Percentiles rank a stretch among this genome's conserved stretches.
These are phyloP conservation scores for Neurospora terricola DNA, from an alignment of 495 filamentous ascomycete species.

Conservation along the genomic window DNA sequence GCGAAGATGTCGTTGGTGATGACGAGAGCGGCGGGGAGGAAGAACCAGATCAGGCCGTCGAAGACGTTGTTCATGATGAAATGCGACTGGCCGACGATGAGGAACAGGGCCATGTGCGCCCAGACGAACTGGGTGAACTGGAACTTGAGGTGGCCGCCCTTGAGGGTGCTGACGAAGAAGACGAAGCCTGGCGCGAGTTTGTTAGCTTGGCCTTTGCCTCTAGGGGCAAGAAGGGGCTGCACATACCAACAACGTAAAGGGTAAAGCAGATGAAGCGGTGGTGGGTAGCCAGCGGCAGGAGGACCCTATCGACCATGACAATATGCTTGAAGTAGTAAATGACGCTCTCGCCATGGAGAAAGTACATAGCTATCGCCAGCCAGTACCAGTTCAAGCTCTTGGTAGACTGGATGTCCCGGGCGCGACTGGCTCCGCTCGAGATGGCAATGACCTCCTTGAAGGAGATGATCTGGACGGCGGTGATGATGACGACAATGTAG, in stretches of 20 bases:
- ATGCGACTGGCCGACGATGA: slow-evolving; percentile 96
- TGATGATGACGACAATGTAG: slow-evolving; percentile 88
- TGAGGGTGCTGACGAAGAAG: slow-evolving; percentile 94
- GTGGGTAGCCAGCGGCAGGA: slow-evolving; percentile 90
- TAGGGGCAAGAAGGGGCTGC: background rate
- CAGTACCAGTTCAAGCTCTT: slow-evolving; percentile 99
- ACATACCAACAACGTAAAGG: slow-evolving; percentile 89
- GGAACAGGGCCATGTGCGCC: slow-evolving; percentile 98
- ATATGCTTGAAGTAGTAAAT: slow-evolving; percentile 99
- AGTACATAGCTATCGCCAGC: slow-evolving; percentile 97
- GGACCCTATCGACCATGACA: slow-evolving; percentile 83
- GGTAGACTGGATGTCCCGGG: slow-evolving; percentile 84
- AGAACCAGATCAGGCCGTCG: slow-evolving; percentile 99
- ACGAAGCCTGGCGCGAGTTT: slow-evolving; percentile 64
- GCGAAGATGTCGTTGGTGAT: slow-evolving; percentile 99
- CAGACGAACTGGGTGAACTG: slow-evolving; percentile 99
- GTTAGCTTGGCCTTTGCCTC: slow-evolving; percentile 5
- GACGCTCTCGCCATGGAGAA: slow-evolving; percentile 94
- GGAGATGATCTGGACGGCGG: slow-evolving; percentile 86
- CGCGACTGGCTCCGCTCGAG: slow-evolving; percentile 82
- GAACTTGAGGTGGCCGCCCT: slow-evolving; percentile 91
- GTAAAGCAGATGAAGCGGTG: slow-evolving; percentile 98
- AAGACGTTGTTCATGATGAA: slow-evolving; percentile 99
- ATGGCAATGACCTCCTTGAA: slow-evolving; percentile 99
- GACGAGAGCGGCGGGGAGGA: slow-evolving; percentile 87